Conservation (phyloP, 1,284 basidiomycete species). For the Golubevia sp. region DNA sequence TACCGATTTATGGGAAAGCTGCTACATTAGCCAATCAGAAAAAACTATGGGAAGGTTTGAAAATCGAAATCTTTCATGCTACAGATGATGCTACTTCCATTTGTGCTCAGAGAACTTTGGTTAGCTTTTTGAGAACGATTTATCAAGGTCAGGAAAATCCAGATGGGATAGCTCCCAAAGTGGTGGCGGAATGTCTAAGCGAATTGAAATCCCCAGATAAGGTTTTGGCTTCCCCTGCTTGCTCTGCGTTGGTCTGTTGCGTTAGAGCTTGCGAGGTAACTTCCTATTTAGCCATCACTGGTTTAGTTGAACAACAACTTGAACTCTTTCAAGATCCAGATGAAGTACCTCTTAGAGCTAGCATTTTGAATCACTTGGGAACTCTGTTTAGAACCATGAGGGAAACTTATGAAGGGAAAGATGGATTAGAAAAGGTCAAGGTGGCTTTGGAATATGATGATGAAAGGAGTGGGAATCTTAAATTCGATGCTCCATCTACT, state of each 20-base stretch:
- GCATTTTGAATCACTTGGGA: slow-evolving; percentile 66
- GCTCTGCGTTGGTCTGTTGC: slow-evolving; percentile 30
- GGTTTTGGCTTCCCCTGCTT: slow-evolving; percentile 35
- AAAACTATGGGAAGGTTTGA: slow-evolving; percentile 45
- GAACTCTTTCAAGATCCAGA: slow-evolving; percentile 77
- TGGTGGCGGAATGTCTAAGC: slow-evolving; percentile 40
- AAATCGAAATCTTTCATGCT: slow-evolving; percentile 58
- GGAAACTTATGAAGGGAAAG: slow-evolving; percentile 18
- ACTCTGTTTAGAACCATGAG: slow-evolving; percentile 36
- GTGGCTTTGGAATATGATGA: too few relatives aligned
- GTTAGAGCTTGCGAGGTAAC: slow-evolving; percentile 35
- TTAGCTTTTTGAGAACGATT: slow-evolving; percentile 36
- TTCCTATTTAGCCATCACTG: slow-evolving; percentile 23
- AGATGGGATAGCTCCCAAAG: slow-evolving; percentile 38
- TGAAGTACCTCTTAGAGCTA: slow-evolving; percentile 74
- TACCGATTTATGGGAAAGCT: slow-evolving; percentile 53
- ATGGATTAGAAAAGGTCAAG: too few relatives aligned
- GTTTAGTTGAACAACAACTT: slow-evolving; percentile 68
- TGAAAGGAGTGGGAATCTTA: too few relatives aligned
- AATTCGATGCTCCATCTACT: too few relatives aligned
- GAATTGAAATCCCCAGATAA: slow-evolving; percentile 46
- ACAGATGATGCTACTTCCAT: slow-evolving; percentile 48
- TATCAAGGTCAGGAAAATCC: slow-evolving; percentile 33
- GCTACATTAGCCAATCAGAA: slow-evolving; percentile 35
- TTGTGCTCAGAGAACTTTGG: slow-evolving; percentile 35